Percentiles rank a stretch among this genome's conserved stretches.
Conservation (phyloP, 495 filamentous ascomycete genomes). For the Penicillium canariense region DNA sequence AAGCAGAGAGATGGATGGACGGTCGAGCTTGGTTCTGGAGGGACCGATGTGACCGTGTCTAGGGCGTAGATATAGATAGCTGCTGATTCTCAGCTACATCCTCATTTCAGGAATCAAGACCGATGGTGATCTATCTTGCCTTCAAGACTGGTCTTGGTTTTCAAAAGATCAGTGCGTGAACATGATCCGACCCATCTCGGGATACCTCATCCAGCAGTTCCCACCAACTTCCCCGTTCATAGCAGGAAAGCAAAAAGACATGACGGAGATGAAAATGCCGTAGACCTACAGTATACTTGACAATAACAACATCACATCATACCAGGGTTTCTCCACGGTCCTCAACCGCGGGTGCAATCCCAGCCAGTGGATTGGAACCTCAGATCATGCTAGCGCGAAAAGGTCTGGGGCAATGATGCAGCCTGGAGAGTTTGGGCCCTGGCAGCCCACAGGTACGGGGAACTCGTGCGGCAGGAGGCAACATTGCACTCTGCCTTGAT, state of each 20-base stretch:
- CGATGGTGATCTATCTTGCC: background rate
- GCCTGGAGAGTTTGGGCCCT: background rate
- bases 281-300: background rate
- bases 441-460: background rate
- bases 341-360: conserved; percentile 12
- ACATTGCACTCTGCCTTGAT: background rate
- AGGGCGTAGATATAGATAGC: conserved; percentile 5
- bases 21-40: conserved; percentile 7
- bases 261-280: background rate
- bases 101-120: background rate
- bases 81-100: background rate
- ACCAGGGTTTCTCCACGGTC: background rate
- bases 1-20: conserved; percentile 11
- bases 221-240: background rate
- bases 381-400: background rate
- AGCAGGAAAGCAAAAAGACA: background rate
- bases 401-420: background rate
- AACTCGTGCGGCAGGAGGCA: background rate
- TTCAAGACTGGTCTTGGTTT: background rate
- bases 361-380: conserved; percentile 12
- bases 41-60: conserved; percentile 7
- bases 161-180: background rate
- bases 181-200: background rate
- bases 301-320: background rate
- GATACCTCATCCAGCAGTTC: background rate